Conservation (phyloP, 192 early-diverging fungal species). For the Umbelopsis isabellina region DNA sequence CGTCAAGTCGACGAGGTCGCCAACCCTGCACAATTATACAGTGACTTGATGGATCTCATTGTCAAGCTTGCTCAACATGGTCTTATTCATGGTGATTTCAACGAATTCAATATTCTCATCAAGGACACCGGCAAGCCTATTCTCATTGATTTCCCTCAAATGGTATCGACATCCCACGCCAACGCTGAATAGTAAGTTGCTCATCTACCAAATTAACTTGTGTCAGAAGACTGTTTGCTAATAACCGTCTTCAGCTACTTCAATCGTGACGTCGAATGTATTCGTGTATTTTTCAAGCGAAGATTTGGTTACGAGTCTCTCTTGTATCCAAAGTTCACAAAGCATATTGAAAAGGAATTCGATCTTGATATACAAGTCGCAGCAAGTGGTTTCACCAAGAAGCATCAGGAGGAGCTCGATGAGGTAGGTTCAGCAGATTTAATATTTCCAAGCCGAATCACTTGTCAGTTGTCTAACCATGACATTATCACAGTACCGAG, state of each 20-base stretch:
- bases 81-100: slow-evolving; percentile 99
- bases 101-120: slow-evolving; percentile 98
- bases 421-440: slow-evolving; percentile 49
- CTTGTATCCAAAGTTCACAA: slow-evolving; percentile 88
- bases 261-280: slow-evolving; percentile 98
- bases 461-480: slow-evolving; percentile 2
- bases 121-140: slow-evolving; percentile 80
- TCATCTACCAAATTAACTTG: neutral
- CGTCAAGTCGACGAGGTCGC: slow-evolving; percentile 86
- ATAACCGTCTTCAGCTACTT: slow-evolving; percentile 70
- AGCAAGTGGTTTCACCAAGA: slow-evolving; percentile 94
- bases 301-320: slow-evolving; percentile 91
- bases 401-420: slow-evolving; percentile 90
- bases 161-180: slow-evolving; percentile 95
- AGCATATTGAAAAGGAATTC: slow-evolving; percentile 84
- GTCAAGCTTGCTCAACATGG: slow-evolving; percentile 93
- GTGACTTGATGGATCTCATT: slow-evolving; percentile 93
- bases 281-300: slow-evolving; percentile 88
- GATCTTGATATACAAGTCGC: slow-evolving; percentile 94
- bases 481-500: slow-evolving; percentile 31
- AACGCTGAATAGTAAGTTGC: slow-evolving; percentile 84
- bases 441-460: neutral
- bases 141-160: slow-evolving; percentile 99
- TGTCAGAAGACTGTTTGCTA: neutral
- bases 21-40: slow-evolving; percentile 93